These are phyloP conservation scores for Crucibulum cyathiforme DNA, from an alignment of 1,284 basidiomycete genomes.

Conservation along the genomic window DNA sequence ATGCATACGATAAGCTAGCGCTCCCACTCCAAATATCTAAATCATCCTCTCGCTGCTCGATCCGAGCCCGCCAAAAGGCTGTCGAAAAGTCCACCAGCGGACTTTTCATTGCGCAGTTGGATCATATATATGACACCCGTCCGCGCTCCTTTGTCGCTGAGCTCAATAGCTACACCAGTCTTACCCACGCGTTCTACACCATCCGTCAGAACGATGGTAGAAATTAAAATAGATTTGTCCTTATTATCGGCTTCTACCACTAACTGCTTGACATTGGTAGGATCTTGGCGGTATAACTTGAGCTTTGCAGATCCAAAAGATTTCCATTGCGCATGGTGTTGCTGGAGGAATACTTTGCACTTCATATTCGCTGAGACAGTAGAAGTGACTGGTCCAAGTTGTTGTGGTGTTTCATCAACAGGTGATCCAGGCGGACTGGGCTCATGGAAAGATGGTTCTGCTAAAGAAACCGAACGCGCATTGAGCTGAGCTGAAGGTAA, in stretches of 20 bases:
- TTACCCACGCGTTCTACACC: constrained; percentile 98
- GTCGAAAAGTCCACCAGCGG: constrained; percentile 86
- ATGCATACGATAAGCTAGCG: not conserved
- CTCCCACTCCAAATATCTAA: not conserved
- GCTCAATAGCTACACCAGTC: constrained; percentile 95
- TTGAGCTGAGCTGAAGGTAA: constrained; percentile 67
- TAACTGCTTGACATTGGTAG: constrained; percentile 92
- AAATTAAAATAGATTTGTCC: constrained; percentile 82
- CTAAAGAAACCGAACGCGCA: constrained; percentile 56
- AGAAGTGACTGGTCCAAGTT: constrained; percentile 74
- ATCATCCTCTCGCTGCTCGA: constrained; percentile 40
- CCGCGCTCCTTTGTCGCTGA: constrained; percentile 87
- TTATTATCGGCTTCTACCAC: constrained; percentile 92
- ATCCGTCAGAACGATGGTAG: constrained; percentile 94
- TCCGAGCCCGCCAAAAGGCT: constrained; percentile 90
- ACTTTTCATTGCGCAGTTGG: constrained; percentile 88
- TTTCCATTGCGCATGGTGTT: constrained; percentile 97
- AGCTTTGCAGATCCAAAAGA: constrained; percentile 88
- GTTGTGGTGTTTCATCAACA: constrained; percentile 56
- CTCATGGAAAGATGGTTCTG: constrained; percentile 62
- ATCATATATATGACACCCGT: constrained; percentile 99
- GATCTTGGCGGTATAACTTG: constrained; percentile 85
- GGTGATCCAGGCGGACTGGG: constrained; percentile 83
- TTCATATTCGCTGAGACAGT: constrained; percentile 93
- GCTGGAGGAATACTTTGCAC: constrained; percentile 97